A percentile compares a stretch with the other conserved stretches of the same genome.
Conservation (phyloP, 768 basidiomycete genomes). For the Termitomyces sp. region DNA sequence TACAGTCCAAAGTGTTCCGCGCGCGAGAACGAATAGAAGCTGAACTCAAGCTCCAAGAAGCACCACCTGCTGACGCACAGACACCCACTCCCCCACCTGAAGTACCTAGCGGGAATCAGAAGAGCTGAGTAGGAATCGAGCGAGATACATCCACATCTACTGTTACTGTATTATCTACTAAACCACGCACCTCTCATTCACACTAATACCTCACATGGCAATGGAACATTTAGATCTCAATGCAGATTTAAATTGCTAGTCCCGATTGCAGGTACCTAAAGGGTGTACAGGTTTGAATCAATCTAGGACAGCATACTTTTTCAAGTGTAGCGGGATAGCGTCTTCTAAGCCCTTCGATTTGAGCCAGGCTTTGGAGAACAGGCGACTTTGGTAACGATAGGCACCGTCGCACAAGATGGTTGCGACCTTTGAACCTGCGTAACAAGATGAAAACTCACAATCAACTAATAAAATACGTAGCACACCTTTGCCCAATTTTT, state of each 20-base stretch:
- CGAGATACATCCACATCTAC: slow-evolving; percentile 3
- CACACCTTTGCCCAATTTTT: slow-evolving; percentile 76
- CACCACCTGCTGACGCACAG: slow-evolving; percentile 7
- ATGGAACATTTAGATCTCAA: slow-evolving; percentile 2
- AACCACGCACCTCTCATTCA: slow-evolving; percentile 12
- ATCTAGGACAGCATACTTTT: slow-evolving; percentile 86
- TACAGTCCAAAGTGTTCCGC: slow-evolving; percentile 95
- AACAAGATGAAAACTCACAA: background rate
- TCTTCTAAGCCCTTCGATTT: slow-evolving; percentile 68
- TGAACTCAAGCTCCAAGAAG: slow-evolving; percentile 39
- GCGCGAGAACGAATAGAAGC: slow-evolving; percentile 95
- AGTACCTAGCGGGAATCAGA: slow-evolving; percentile 7
- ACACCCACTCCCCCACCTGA: slow-evolving; percentile 16
- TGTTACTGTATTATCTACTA: slow-evolving; percentile 11
- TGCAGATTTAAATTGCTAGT: background rate
- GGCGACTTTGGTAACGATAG: slow-evolving; percentile 91
- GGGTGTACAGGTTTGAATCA: slow-evolving; percentile 18
- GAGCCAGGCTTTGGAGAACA: slow-evolving; percentile 94
- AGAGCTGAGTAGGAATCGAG: slow-evolving; percentile 5
- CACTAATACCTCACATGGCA: background rate
- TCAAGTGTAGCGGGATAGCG: slow-evolving; percentile 77
- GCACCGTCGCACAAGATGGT: slow-evolving; percentile 95
- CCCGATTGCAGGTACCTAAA: background rate
- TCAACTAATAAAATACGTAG: background rate
- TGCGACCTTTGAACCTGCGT: slow-evolving; percentile 75